Percentiles rank a stretch among this genome's conserved stretches.
Evolutionary conservation across 228 moss, liverwort and hornwort genomes (phyloP).

Genomic region (Sphagnum magellanicum): DNA sequence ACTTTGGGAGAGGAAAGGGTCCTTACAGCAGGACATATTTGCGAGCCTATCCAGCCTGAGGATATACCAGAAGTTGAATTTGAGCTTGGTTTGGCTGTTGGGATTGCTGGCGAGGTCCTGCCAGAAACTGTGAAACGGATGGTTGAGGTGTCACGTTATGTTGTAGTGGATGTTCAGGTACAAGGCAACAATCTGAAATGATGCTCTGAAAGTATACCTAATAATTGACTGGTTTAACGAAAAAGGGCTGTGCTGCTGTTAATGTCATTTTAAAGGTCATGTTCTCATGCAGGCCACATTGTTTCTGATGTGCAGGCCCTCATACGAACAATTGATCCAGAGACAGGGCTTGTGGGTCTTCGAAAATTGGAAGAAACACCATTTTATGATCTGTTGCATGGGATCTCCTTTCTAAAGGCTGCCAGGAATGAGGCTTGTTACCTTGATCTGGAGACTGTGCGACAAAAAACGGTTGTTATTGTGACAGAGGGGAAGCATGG

Average conservation of each 20-base stretch:
- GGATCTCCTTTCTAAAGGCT: slow-evolving; percentile 80
- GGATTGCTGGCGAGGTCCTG: slow-evolving; percentile 79
- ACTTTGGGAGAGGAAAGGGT: slow-evolving; percentile 70
- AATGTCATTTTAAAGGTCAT: too few species aligned
- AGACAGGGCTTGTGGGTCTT: slow-evolving; percentile 67
- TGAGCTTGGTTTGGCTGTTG: slow-evolving; percentile 81
- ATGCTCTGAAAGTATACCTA: too few species aligned
- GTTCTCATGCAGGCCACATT: too few species aligned
- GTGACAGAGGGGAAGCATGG: slow-evolving; percentile 93
- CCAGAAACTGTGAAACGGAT: slow-evolving; percentile 79
- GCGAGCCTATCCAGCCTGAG: slow-evolving; percentile 60
- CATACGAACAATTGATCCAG: slow-evolving; percentile 75
- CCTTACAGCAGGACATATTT: slow-evolving; percentile 74
- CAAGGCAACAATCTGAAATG: neutral
- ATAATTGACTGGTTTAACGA: too few species aligned
- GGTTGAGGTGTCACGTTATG: slow-evolving; percentile 57
- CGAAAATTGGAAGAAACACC: slow-evolving; percentile 77
- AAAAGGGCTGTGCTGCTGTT: too few species aligned
- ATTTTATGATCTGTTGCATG: slow-evolving; percentile 51
- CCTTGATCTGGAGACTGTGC: slow-evolving; percentile 70
- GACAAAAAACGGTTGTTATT: slow-evolving; percentile 77
- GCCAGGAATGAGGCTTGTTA: slow-evolving; percentile 79
- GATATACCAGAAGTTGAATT: slow-evolving; percentile 52
- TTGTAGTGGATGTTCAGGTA: slow-evolving; percentile 83
- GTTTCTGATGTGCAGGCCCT: slow-evolving; percentile 37